Percentiles rank a stretch among this genome's conserved stretches.
These are phyloP conservation scores for Pestalotiopsis sp. DNA, from an alignment of 2,329 filamentous ascomycete genomes.

Conservation along the genomic window DNA sequence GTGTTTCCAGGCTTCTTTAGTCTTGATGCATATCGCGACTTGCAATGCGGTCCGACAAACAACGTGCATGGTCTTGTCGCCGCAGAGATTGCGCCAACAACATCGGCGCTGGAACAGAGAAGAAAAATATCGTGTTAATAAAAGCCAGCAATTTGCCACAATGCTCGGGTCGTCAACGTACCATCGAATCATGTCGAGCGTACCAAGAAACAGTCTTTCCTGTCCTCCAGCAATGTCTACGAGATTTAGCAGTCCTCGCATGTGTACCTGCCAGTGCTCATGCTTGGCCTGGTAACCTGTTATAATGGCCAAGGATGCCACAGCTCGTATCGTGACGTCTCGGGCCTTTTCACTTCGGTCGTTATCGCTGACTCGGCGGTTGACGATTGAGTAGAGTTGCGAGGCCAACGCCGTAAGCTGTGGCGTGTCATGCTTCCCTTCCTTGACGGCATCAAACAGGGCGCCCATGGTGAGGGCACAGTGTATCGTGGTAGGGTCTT, in stretches of 20 bases:
- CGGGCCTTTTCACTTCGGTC: slow-evolving; percentile 6
- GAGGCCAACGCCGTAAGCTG: slow-evolving; percentile 9
- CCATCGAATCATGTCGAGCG: slow-evolving; percentile 29
- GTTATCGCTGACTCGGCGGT: slow-evolving; percentile 14
- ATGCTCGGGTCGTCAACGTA: slow-evolving; percentile 15
- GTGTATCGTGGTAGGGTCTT: slow-evolving; percentile 17
- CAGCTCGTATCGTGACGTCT: slow-evolving; percentile 16
- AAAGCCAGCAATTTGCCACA: not conserved
- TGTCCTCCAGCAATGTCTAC: slow-evolving; percentile 31
- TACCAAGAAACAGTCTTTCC: slow-evolving; percentile 16
- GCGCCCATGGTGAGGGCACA: slow-evolving; percentile 16
- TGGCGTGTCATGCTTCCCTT: slow-evolving; percentile 6
- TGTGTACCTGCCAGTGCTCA: slow-evolving; percentile 40
- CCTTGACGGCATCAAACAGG: slow-evolving; percentile 14
- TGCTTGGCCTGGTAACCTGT: slow-evolving; percentile 33
- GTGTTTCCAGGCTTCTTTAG: not conserved
- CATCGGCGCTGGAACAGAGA: slow-evolving; percentile 30
- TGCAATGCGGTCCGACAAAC: slow-evolving; percentile 22
- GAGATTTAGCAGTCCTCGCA: slow-evolving; percentile 34
- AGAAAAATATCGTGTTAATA: not conserved
- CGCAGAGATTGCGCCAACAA: slow-evolving; percentile 35
- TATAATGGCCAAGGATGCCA: slow-evolving; percentile 17
- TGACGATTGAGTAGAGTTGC: slow-evolving; percentile 16
- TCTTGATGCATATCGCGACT: not conserved
- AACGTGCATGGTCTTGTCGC: slow-evolving; percentile 33